phyloP scores from a whole-genome alignment of 1,139 yeast genomes.

The Taphrina betulina region DNA sequence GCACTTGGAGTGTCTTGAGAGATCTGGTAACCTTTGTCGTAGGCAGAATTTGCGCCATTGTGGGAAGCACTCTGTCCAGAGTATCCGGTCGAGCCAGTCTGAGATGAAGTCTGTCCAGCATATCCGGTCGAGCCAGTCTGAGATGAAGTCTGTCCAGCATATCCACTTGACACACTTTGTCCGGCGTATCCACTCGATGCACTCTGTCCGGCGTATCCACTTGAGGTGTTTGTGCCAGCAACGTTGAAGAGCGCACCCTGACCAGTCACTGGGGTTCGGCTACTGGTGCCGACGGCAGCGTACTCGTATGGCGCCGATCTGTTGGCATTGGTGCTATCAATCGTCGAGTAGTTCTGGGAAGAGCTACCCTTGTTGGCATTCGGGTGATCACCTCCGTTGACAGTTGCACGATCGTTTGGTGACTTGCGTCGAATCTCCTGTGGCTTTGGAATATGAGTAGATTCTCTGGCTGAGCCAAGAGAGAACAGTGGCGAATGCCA shows the following conservation, averaged over 20 bases:
- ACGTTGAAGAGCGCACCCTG: no score
- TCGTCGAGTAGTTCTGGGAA: not conserved
- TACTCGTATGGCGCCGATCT: slow-evolving; percentile 22
- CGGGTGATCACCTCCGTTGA: slow-evolving; percentile 28
- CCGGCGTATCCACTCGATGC: no score
- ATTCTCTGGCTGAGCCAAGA: slow-evolving; percentile 34
- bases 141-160: no score
- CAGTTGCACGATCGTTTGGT: slow-evolving; percentile 26
- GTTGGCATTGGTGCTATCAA: slow-evolving; percentile 24
- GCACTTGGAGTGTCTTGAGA: no score
- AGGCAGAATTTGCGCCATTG: not conserved
- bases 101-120: no score
- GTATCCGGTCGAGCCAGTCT: no score
- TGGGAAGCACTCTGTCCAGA: not conserved
- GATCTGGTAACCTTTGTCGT: not conserved
- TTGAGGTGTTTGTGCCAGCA: no score
- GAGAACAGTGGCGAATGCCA: slow-evolving; percentile 38
- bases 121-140: no score
- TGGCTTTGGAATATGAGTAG: slow-evolving; percentile 24
- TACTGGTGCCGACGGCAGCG: no score
- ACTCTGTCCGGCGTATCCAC: no score
- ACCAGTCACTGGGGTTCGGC: no score
- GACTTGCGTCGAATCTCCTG: slow-evolving; percentile 21
- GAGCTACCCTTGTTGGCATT: slow-evolving; percentile 11
- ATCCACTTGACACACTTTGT: no score